These are phyloP conservation scores for Bacidia gigantensis DNA, from an alignment of 495 filamentous ascomycete species.

Conservation along the genomic window DNA sequence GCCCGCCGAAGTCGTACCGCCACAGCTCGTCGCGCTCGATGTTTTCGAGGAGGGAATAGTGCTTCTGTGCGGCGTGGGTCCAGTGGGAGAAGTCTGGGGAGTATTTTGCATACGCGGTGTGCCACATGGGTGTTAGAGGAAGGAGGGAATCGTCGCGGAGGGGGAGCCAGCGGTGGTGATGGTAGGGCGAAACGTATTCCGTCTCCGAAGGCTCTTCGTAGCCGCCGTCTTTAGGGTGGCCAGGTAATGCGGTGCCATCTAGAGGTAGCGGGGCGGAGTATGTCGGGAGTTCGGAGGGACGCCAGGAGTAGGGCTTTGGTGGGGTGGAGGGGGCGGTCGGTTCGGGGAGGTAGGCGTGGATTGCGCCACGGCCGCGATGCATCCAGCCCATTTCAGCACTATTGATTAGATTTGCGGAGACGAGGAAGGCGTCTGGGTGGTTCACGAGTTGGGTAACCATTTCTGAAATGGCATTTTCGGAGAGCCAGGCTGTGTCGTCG, in stretches of 20 bases:
- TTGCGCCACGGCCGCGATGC: slow-evolving; percentile 29
- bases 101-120: slow-evolving; percentile 6
- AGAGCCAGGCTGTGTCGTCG: slow-evolving; percentile 34
- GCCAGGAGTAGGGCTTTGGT: slow-evolving; percentile 4
- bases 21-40: slow-evolving; percentile 12
- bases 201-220: not conserved
- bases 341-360: slow-evolving; percentile 32
- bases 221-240: not conserved
- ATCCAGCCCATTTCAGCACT: slow-evolving; percentile 28
- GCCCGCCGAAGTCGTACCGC: slow-evolving; percentile 10
- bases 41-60: slow-evolving; percentile 20
- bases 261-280: not conserved
- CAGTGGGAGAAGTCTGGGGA: slow-evolving; percentile 5
- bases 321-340: not conserved
- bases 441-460: slow-evolving; percentile 26
- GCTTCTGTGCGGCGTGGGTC: slow-evolving; percentile 17
- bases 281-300: slow-evolving; percentile 3
- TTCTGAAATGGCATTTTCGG: slow-evolving; percentile 28
- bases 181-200: slow-evolving; percentile 4
- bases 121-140: slow-evolving; percentile 7
- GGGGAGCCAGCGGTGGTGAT: slow-evolving; percentile 17
- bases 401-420: slow-evolving; percentile 34
- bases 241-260: not conserved
- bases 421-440: slow-evolving; percentile 27
- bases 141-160: slow-evolving; percentile 1